Base-by-base conservation (phyloP, 2,329 filamentous ascomycete species). In the Akanthomyces lecanii region DNA sequence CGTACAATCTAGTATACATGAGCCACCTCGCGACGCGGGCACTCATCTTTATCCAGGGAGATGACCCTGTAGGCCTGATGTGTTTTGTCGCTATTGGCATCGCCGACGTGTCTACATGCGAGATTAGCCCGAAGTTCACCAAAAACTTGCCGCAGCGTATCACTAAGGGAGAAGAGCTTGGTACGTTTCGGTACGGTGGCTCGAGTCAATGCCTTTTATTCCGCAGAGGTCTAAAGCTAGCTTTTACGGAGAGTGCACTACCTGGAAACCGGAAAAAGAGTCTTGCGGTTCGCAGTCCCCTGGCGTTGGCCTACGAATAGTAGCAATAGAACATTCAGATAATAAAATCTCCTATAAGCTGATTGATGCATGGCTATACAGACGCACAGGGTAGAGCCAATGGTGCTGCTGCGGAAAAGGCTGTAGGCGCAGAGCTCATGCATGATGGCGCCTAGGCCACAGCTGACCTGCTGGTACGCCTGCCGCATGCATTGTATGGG, bases 121-220 rank as follows among this genome's bases (percentile, higher is more conserved):
- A 81, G 62, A 72, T 91, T 18, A 75, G 76, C 48, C 28, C 63
- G 3, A 68, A 62, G 25, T 70, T 69, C 21, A 33, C 4, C 3
- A 16, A 4, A 0, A 33, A 28, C 18, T 45, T 36, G 36, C 61
- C 63, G 11, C 53, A 64, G 16, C 1, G 5, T 2, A 63, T 69
- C 1, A 7, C 16, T 1, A 90, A 90, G 76, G 89, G 89, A 8
- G 84, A 90, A 18, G 76, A 90, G 74, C 77, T 87, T 36, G 88
- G 88, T 38, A 89, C 89, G 86, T 91, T 91, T 74, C 88, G 90
- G 70, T 90, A 86, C 69, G 88, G 88, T 23, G 88, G 89, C 1
- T 85, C 82, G 7, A 85, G 83, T 0, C 83, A 89, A 68, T 89
- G 85, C 67, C 71, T 90, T 65, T 69, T 90, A 1, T 89, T 91